These are phyloP conservation scores for Arthroderma sp. DNA, from an alignment of 2,329 filamentous ascomycete genomes.

Conservation along the genomic window DNA sequence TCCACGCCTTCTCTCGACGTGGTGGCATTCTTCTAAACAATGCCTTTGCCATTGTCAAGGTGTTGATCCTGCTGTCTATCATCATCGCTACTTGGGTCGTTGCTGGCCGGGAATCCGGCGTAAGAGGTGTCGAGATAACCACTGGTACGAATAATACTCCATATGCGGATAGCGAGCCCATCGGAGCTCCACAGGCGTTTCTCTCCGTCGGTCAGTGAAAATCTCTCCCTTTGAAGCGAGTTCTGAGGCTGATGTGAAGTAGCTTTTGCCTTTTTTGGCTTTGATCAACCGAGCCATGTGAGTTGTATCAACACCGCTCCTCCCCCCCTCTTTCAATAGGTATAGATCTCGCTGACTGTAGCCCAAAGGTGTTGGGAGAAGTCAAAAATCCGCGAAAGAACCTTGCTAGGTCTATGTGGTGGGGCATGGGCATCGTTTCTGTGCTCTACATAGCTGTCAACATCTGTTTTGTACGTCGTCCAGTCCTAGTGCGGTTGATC, in stretches of 20 bases:
- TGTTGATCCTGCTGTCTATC: slow-evolving; percentile 36
- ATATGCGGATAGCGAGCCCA: neutral
- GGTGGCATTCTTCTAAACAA: slow-evolving; percentile 42
- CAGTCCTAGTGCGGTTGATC: neutral
- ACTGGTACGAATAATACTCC: neutral
- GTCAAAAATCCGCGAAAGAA: slow-evolving; percentile 26
- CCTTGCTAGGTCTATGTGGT: slow-evolving; percentile 23
- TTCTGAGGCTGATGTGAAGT: neutral
- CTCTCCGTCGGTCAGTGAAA: slow-evolving; percentile 8
- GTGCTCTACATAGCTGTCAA: slow-evolving; percentile 30
- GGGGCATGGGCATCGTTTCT: slow-evolving; percentile 21
- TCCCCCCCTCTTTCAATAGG: neutral
- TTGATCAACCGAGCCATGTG: slow-evolving; percentile 34
- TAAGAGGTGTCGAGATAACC: slow-evolving; percentile 1
- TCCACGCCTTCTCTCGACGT: slow-evolving; percentile 36
- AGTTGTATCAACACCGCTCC: slow-evolving; percentile 12
- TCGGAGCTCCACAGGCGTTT: slow-evolving; percentile 10
- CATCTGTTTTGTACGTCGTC: slow-evolving; percentile 32
- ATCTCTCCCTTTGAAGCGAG: neutral
- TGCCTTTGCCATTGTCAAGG: slow-evolving; percentile 37
- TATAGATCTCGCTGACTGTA: neutral
- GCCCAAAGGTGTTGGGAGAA: slow-evolving; percentile 24
- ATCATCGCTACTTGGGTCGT: slow-evolving; percentile 21
- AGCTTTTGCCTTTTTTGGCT: slow-evolving; percentile 27
- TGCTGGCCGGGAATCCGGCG: slow-evolving; percentile 12